Conservation (phyloP, 2,329 filamentous ascomycete genomes). For the Chrysoporthe deuterocubensis region DNA sequence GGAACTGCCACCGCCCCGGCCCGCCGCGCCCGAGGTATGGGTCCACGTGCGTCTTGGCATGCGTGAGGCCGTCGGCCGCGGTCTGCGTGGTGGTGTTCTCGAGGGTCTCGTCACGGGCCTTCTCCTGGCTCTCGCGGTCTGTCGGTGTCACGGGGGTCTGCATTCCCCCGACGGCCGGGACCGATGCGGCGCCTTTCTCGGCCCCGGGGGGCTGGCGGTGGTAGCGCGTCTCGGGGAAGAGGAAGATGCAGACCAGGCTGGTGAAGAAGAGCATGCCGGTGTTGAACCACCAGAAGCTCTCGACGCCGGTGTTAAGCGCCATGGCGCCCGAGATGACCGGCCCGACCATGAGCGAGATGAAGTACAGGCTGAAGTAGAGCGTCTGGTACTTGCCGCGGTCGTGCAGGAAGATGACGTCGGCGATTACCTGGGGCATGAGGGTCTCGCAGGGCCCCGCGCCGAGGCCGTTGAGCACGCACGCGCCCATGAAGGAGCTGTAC, state of each 20-base stretch:
- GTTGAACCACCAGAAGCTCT: constrained; percentile 70
- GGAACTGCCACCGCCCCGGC: constrained; percentile 61
- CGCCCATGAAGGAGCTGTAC: constrained; percentile 68
- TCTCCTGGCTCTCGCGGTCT: constrained; percentile 23
- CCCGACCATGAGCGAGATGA: constrained; percentile 62
- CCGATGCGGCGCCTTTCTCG: constrained; percentile 6
- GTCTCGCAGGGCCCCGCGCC: constrained; percentile 67
- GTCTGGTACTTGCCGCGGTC: constrained; percentile 61
- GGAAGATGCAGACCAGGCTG: constrained; percentile 56
- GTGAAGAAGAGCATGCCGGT: constrained; percentile 56
- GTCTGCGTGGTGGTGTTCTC: constrained; percentile 9
- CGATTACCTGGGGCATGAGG: constrained; percentile 64
- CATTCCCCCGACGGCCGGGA: constrained; percentile 18
- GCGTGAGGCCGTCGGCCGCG: constrained; percentile 13
- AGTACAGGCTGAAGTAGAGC: constrained; percentile 64
- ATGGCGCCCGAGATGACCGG: constrained; percentile 55
- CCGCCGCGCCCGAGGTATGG: constrained; percentile 59
- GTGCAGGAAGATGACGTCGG: constrained; percentile 68
- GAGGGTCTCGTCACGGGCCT: constrained; percentile 1
- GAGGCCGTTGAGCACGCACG: constrained; percentile 64
- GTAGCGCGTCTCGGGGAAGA: constrained; percentile 68
- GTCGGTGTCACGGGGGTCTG: constrained; percentile 28
- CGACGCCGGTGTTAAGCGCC: constrained; percentile 61
- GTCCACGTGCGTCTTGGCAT: constrained; percentile 46
- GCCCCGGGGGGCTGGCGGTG: constrained; percentile 44